phyloP scores from a whole-genome alignment of 1,284 basidiomycete genomes.

The Irpex sp. region DNA sequence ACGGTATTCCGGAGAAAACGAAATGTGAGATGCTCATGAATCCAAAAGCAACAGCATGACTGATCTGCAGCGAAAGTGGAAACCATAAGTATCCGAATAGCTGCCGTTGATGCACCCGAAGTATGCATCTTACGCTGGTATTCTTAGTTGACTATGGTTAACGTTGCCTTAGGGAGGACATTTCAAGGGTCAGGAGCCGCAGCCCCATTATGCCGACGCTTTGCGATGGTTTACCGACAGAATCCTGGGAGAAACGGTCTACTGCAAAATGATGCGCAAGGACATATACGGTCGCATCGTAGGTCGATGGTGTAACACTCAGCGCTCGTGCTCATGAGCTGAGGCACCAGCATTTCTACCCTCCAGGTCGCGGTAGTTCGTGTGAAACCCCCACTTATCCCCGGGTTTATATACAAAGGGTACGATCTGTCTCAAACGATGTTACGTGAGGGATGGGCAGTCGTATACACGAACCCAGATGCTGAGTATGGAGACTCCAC shows the following conservation, averaged over 20 bases:
- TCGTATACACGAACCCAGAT: slow-evolving; percentile 71
- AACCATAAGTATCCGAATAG: slow-evolving; percentile 82
- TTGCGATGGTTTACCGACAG: slow-evolving; percentile 65
- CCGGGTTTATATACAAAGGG: slow-evolving; percentile 44
- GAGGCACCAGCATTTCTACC: neutral
- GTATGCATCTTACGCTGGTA: slow-evolving; percentile 32
- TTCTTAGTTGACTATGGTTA: slow-evolving; percentile 14
- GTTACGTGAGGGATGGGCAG: slow-evolving; percentile 73
- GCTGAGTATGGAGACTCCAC: slow-evolving; percentile 75
- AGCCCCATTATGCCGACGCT: slow-evolving; percentile 70
- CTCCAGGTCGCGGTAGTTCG: slow-evolving; percentile 66
- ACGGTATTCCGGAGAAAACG: slow-evolving; percentile 50
- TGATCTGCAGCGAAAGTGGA: slow-evolving; percentile 57
- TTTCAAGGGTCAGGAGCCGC: slow-evolving; percentile 69
- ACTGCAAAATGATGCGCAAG: slow-evolving; percentile 66
- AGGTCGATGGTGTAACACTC: slow-evolving; percentile 20
- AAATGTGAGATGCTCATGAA: slow-evolving; percentile 47
- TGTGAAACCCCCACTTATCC: slow-evolving; percentile 44
- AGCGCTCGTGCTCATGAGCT: neutral
- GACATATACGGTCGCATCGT: slow-evolving; percentile 86
- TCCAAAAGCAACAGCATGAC: neutral
- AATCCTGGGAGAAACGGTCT: slow-evolving; percentile 54
- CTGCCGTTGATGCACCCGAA: slow-evolving; percentile 90
- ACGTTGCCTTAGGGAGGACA: slow-evolving; percentile 41
- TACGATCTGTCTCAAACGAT: slow-evolving; percentile 62